Conservation (phyloP, 1,284 basidiomycete genomes). For the Ceratobasidium sp. region DNA sequence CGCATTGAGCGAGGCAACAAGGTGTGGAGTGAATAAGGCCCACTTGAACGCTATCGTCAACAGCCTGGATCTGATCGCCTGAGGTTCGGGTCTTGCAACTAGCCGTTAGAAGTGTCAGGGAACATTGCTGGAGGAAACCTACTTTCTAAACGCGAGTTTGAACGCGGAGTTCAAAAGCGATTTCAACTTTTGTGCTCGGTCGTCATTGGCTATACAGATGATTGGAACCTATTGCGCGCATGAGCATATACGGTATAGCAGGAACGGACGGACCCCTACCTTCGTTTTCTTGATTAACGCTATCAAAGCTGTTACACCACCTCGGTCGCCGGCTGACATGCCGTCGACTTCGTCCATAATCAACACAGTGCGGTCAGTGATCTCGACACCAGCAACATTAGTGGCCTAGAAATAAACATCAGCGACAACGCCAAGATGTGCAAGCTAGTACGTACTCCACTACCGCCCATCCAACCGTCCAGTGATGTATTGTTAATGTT, state of each 20-base stretch:
- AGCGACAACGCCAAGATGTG: not conserved
- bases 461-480: slow-evolving; percentile 86
- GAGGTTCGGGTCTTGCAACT: slow-evolving; percentile 75
- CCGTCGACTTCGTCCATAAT: slow-evolving; percentile 99
- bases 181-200: slow-evolving; percentile 88
- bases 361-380: slow-evolving; percentile 86
- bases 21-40: slow-evolving; percentile 52
- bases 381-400: slow-evolving; percentile 75
- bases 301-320: slow-evolving; percentile 94
- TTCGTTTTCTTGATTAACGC: slow-evolving; percentile 94
- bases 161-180: slow-evolving; percentile 83
- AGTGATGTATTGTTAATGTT: slow-evolving; percentile 90
- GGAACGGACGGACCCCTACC: slow-evolving; percentile 59
- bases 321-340: slow-evolving; percentile 97
- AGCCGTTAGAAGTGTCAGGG: slow-evolving; percentile 38
- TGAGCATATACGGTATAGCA: not conserved
- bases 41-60: slow-evolving; percentile 91
- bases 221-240: slow-evolving; percentile 81
- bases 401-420: slow-evolving; percentile 62
- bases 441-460: slow-evolving; percentile 62
- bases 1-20: slow-evolving; percentile 11
- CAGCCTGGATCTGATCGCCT: slow-evolving; percentile 84
- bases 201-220: slow-evolving; percentile 98
- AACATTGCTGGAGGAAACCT: slow-evolving; percentile 50
- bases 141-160: slow-evolving; percentile 84